Evolutionary conservation across 495 filamentous ascomycete species (phyloP).

Genomic region (Hamigera avellanea): DNA sequence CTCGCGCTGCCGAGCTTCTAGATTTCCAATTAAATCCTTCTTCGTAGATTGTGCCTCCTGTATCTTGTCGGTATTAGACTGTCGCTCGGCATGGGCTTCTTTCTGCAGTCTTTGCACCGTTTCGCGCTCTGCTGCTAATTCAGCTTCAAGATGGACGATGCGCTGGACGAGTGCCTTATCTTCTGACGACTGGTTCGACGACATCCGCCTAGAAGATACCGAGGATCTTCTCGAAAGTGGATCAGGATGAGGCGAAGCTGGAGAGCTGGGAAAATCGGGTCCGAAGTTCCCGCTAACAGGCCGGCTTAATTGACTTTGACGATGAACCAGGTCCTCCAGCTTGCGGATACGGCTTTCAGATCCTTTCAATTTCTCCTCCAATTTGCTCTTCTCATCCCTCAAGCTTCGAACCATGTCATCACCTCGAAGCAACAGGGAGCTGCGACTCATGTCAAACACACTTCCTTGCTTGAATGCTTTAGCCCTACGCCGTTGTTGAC

Average conservation of each 20-base stretch:
- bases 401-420: conserved; percentile 68
- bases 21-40: conserved; percentile 85
- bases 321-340: conserved; percentile 85
- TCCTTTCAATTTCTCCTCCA: conserved; percentile 72
- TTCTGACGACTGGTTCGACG: conserved; percentile 52
- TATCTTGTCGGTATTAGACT: conserved; percentile 54
- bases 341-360: conserved; percentile 87
- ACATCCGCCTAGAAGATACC: conserved; percentile 52
- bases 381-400: conserved; percentile 64
- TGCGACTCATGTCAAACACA: conserved; percentile 72
- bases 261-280: conserved; percentile 33
- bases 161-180: conserved; percentile 56
- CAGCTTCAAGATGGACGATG: conserved; percentile 70
- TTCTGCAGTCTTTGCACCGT: conserved; percentile 41
- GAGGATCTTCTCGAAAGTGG: conserved; percentile 49
- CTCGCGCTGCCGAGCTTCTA: conserved; percentile 82
- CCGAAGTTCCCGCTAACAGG: conserved; percentile 61
- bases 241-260: conserved; percentile 43
- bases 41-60: conserved; percentile 86
- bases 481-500: conserved; percentile 62
- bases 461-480: conserved; percentile 96
- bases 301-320: conserved; percentile 61
- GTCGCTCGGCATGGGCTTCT: conserved; percentile 53
- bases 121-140: conserved; percentile 58
- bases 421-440: conserved; percentile 66